These are phyloP conservation scores for Stemphylium vesicarium DNA, from an alignment of 2,329 filamentous ascomycete genomes.

Conservation along the genomic window DNA sequence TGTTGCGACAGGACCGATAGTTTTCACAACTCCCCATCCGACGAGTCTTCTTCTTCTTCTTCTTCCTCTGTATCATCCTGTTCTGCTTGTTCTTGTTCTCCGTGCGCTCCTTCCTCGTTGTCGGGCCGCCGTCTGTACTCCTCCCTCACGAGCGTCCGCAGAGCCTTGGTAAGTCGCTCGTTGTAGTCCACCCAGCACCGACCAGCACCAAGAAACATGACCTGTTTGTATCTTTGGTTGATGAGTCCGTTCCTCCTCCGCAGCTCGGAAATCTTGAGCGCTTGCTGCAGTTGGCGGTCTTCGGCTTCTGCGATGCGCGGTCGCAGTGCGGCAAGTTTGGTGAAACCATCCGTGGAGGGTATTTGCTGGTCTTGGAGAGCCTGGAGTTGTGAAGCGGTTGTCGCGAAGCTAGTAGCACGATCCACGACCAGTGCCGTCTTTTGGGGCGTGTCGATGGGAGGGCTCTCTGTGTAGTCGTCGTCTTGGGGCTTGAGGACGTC, in stretches of 20 bases:
- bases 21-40: conserved; percentile 17
- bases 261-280: conserved; percentile 67
- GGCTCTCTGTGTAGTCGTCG: conserved; percentile 19
- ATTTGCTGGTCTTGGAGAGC: conserved; percentile 54
- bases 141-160: conserved; percentile 68
- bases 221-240: conserved; percentile 71
- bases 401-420: conserved; percentile 52
- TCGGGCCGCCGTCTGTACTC: conserved; percentile 63
- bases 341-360: conserved; percentile 52
- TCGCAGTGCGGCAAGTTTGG: conserved; percentile 63
- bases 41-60: conserved; percentile 9
- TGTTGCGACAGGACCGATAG: background rate
- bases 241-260: conserved; percentile 66
- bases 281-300: conserved; percentile 66
- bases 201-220: conserved; percentile 70
- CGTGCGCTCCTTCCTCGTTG: conserved; percentile 17
- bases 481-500: conserved; percentile 44
- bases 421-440: conserved; percentile 52
- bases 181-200: conserved; percentile 75
- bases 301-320: conserved; percentile 69
- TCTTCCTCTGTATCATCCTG: background rate
- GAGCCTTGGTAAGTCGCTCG: conserved; percentile 67
- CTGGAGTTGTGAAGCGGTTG: conserved; percentile 52
- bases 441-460: conserved; percentile 30
- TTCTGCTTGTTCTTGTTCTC: conserved; percentile 10